Evolutionary conservation across 805 yeast species (phyloP).

Genomic region (Limtongia smithiae): DNA sequence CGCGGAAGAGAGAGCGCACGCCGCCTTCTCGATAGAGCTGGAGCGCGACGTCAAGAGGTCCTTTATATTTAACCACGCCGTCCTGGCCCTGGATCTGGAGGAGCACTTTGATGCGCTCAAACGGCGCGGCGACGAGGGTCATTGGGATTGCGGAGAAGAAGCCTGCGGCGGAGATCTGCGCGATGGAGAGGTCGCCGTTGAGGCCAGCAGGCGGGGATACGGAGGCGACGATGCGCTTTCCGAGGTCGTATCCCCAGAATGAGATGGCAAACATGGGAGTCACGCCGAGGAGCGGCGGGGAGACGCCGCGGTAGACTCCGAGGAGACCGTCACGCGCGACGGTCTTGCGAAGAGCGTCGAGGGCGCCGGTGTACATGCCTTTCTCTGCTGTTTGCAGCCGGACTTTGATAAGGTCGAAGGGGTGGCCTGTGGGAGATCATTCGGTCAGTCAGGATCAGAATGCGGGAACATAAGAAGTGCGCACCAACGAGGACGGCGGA

Average conservation of each 20-base stretch:
- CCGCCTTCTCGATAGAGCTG: conserved; percentile 79
- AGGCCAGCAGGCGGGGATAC: conserved; percentile 37
- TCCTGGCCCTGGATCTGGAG: conserved; percentile 69
- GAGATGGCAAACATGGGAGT: conserved; percentile 98
- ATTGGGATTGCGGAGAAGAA: conserved; percentile 93
- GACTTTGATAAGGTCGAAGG: conserved; percentile 90
- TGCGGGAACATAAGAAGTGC: neutral
- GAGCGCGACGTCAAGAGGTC: conserved; percentile 58
- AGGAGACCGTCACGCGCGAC: conserved; percentile 66
- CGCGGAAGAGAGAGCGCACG: conserved; percentile 76
- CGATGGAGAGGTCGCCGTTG: conserved; percentile 50
- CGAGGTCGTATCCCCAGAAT: conserved; percentile 97
- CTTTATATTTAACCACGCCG: conserved; percentile 39
- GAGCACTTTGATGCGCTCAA: conserved; percentile 91
- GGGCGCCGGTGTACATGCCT: conserved; percentile 59
- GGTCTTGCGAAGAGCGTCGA: conserved; percentile 66
- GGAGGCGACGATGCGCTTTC: conserved; percentile 66
- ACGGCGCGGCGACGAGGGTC: conserved; percentile 94
- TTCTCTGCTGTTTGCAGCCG: conserved; percentile 64
- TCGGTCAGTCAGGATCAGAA: neutral
- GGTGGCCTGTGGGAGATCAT: conserved; percentile 48
- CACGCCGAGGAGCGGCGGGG: conserved; percentile 92
- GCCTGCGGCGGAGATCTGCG: conserved; percentile 85
- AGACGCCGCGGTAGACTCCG: conserved; percentile 85
- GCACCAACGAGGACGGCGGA: conserved; percentile 88